A percentile compares a stretch with the other conserved stretches of the same genome.
These are phyloP conservation scores for Trichosporon inkin DNA, from an alignment of 1,284 basidiomycete genomes.

Conservation along the genomic window DNA sequence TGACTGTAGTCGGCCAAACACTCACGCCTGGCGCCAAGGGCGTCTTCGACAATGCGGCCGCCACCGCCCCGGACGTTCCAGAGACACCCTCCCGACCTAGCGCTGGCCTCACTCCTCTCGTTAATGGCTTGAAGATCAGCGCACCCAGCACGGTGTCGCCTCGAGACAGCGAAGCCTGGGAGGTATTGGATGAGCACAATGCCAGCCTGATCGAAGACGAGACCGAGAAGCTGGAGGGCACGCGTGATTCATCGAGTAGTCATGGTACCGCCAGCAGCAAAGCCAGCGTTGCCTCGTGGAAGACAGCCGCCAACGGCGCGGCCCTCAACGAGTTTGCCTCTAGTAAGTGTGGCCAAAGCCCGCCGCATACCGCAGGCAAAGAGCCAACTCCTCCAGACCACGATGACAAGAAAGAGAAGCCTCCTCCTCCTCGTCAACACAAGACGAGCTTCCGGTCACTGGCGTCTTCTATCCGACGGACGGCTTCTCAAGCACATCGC, in stretches of 20 bases:
- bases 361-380: background rate
- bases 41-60: conserved; percentile 11
- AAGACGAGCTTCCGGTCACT: conserved; percentile 18
- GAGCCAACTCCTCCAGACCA: background rate
- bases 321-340: conserved; percentile 30
- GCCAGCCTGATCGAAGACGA: conserved; percentile 31
- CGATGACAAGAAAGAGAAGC: background rate
- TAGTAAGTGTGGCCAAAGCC: background rate
- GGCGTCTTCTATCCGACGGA: conserved; percentile 19
- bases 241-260: conserved; percentile 21
- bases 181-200: conserved; percentile 35
- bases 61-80: background rate
- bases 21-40: conserved; percentile 20
- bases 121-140: background rate
- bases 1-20: conserved; percentile 18
- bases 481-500: conserved; percentile 11
- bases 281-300: conserved; percentile 32
- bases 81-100: background rate
- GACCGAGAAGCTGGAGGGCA: background rate
- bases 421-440: conserved; percentile 7
- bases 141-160: background rate
- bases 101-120: background rate
- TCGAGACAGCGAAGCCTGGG: conserved; percentile 32
- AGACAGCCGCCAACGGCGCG: conserved; percentile 42
- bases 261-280: conserved; percentile 12